Percentiles rank a stretch among this genome's conserved stretches.
These are phyloP conservation scores for Podosphaera fusca DNA, from an alignment of 2,329 filamentous ascomycete genomes.

Conservation along the genomic window DNA sequence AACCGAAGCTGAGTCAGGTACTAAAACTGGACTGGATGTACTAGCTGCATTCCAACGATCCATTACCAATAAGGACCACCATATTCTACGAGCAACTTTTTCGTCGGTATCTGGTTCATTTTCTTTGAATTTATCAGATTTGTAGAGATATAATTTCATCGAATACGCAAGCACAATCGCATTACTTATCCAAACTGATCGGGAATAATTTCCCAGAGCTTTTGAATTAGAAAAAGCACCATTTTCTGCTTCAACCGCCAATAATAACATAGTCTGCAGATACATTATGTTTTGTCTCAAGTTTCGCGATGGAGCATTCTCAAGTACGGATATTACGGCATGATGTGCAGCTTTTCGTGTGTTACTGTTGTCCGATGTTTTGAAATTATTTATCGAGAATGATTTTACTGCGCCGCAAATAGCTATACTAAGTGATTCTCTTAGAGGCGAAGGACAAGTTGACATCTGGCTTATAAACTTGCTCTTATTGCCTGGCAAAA, in stretches of 20 bases:
- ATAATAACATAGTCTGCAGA: slow-evolving; percentile 41
- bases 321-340: slow-evolving; percentile 21
- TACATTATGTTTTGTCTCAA: slow-evolving; percentile 27
- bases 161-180: slow-evolving; percentile 43
- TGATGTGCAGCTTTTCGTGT: slow-evolving; percentile 21
- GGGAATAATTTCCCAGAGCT: slow-evolving; percentile 19
- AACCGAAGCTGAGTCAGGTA: slow-evolving; percentile 38
- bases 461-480: slow-evolving; percentile 32
- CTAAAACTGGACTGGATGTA: slow-evolving; percentile 35
- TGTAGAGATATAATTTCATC: slow-evolving; percentile 33
- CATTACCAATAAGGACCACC: slow-evolving; percentile 50
- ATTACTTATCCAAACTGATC: slow-evolving; percentile 33
- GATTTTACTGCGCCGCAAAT: neutral
- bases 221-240: slow-evolving; percentile 19
- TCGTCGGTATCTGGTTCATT: slow-evolving; percentile 36
- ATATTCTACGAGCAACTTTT: slow-evolving; percentile 37
- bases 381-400: slow-evolving; percentile 2
- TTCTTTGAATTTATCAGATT: slow-evolving; percentile 20
- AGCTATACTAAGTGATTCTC: slow-evolving; percentile 36
- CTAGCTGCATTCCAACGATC: slow-evolving; percentile 54
- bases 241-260: slow-evolving; percentile 42
- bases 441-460: slow-evolving; percentile 30
- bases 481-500: slow-evolving; percentile 34
- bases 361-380: slow-evolving; percentile 15
- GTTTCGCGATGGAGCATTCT: slow-evolving; percentile 19